A percentile compares a stretch with the other conserved stretches of the same genome.
Evolutionary conservation across 2,329 filamentous ascomycete genomes (phyloP).

Genomic region (Sclerotinia nivalis): DNA sequence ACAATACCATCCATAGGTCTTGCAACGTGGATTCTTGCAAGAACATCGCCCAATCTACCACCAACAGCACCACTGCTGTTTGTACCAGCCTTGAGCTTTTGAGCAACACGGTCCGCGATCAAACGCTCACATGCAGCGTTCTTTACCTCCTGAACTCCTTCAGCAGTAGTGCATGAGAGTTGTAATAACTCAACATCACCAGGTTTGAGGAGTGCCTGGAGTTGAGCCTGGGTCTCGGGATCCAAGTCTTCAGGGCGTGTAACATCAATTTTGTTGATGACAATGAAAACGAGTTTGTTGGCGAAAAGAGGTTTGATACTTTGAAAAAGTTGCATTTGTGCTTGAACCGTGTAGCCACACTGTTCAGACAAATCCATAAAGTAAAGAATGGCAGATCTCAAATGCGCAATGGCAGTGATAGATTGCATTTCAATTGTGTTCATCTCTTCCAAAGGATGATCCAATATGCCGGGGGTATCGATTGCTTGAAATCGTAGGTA

Average conservation of each 20-base stretch:
- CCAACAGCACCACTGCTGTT: slow-evolving; percentile 73
- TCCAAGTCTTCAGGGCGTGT: slow-evolving; percentile 85
- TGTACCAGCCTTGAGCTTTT: slow-evolving; percentile 93
- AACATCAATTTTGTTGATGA: slow-evolving; percentile 98
- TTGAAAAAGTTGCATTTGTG: slow-evolving; percentile 93
- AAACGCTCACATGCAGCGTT: slow-evolving; percentile 92
- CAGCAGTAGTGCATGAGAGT: slow-evolving; percentile 90
- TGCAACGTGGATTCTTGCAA: slow-evolving; percentile 96
- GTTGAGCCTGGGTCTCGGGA: slow-evolving; percentile 70
- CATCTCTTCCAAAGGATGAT: slow-evolving; percentile 98
- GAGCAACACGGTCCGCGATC: slow-evolving; percentile 87
- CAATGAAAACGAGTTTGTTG: slow-evolving; percentile 95
- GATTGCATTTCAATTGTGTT: slow-evolving; percentile 99
- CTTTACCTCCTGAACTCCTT: slow-evolving; percentile 92
- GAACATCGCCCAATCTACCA: slow-evolving; percentile 82
- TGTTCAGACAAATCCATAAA: slow-evolving; percentile 98
- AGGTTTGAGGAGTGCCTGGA: slow-evolving; percentile 79
- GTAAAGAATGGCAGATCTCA: slow-evolving; percentile 92
- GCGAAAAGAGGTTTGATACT: slow-evolving; percentile 96
- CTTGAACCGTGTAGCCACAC: slow-evolving; percentile 89
- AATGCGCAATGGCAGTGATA: slow-evolving; percentile 95
- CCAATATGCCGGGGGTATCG: slow-evolving; percentile 96
- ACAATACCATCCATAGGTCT: slow-evolving; percentile 79
- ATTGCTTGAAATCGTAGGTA: slow-evolving; percentile 89
- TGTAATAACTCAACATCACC: slow-evolving; percentile 92